Conservation (phyloP, 2,329 filamentous ascomycete genomes). For the Alternaria novae-zelandiae region DNA sequence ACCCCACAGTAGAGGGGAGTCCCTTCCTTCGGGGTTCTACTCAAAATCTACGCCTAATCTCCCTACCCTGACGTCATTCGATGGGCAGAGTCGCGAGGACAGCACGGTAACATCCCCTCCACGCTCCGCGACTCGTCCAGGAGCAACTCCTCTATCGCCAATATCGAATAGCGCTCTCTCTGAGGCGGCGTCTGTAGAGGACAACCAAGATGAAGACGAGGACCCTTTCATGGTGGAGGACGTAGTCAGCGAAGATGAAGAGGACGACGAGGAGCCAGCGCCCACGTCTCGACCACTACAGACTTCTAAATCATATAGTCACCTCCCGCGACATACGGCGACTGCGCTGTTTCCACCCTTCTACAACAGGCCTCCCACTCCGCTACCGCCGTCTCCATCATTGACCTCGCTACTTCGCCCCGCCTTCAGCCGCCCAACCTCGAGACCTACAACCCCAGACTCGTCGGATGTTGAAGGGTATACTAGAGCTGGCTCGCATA, state of each 20-base stretch:
- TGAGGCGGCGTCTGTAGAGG: constrained; percentile 43
- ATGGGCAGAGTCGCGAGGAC: constrained; percentile 13
- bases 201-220: constrained; percentile 21
- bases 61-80: constrained; percentile 49
- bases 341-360: constrained; percentile 76
- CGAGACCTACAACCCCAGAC: constrained; percentile 91
- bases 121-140: constrained; percentile 11
- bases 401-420: constrained; percentile 87
- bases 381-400: constrained; percentile 88
- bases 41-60: constrained; percentile 57
- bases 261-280: constrained; percentile 11
- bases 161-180: constrained; percentile 38
- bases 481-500: constrained; percentile 5
- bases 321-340: constrained; percentile 47
- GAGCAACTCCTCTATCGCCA: constrained; percentile 27
- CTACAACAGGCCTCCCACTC: constrained; percentile 96
- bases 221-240: constrained; percentile 25
- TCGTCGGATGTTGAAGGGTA: constrained; percentile 79
- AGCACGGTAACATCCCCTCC: constrained; percentile 5
- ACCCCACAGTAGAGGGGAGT: constrained; percentile 52
- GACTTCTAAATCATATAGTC: constrained; percentile 54
- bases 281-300: constrained; percentile 46
- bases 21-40: constrained; percentile 49
- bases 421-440: constrained; percentile 63
- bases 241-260: constrained; percentile 26